A percentile compares a stretch with the other conserved stretches of the same genome.
These are phyloP conservation scores for Aspergillus pseudonomiae DNA, from an alignment of 2,329 filamentous ascomycete genomes.

Conservation along the genomic window DNA sequence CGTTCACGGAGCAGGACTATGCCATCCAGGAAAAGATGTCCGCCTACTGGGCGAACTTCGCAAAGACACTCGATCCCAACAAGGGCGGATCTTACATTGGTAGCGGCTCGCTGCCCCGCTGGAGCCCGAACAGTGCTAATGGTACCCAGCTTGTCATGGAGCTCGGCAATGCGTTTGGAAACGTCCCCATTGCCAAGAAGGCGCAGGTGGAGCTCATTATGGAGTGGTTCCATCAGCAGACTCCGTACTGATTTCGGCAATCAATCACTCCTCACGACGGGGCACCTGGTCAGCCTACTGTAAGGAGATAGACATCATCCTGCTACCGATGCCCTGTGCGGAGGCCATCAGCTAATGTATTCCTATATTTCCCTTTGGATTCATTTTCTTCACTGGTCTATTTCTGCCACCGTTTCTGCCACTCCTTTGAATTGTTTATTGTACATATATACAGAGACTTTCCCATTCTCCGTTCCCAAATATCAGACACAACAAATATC, in stretches of 20 bases:
- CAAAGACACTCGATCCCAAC: conserved; percentile 36
- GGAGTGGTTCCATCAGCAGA: conserved; percentile 27
- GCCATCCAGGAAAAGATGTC: conserved; percentile 29
- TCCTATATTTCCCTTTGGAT: not conserved
- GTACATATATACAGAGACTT: not conserved
- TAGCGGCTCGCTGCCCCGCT: conserved; percentile 19
- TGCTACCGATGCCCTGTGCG: not conserved
- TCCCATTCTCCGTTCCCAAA: too few species aligned
- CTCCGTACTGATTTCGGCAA: not conserved
- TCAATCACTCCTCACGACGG: not conserved
- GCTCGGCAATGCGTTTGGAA: conserved; percentile 23
- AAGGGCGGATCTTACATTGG: conserved; percentile 22
- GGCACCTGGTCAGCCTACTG: not conserved
- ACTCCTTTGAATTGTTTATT: not conserved
- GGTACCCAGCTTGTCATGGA: conserved; percentile 27
- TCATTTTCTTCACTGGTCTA: fast-evolving
- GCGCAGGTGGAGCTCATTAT: conserved; percentile 25
- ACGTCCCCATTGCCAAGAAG: conserved; percentile 25
- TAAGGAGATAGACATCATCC: not conserved
- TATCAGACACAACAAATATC: too few species aligned
- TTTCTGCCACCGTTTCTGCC: not conserved
- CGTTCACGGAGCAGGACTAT: conserved; percentile 15
- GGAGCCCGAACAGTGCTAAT: conserved; percentile 24
- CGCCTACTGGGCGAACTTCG: conserved; percentile 41
- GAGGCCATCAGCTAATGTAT: not conserved